These are phyloP conservation scores for Hygrophoropsis aurantiaca DNA, from an alignment of 768 basidiomycete species.

Conservation along the genomic window DNA sequence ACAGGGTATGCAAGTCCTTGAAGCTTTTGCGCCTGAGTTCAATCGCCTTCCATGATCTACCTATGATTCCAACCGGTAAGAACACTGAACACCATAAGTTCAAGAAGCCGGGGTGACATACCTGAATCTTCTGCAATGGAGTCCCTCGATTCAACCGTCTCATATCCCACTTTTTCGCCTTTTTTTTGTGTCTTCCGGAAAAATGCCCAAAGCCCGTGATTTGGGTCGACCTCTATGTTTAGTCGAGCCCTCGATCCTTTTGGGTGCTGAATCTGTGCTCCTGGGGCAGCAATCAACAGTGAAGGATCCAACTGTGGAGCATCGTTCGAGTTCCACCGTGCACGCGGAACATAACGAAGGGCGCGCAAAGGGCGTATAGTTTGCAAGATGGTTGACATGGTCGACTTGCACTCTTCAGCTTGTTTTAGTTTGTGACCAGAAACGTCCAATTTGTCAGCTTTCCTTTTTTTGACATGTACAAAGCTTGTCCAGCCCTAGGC, in stretches of 20 bases:
- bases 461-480: neutral
- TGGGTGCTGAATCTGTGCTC: constrained; percentile 2
- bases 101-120: neutral
- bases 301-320: constrained; percentile 4
- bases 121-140: constrained; percentile 33
- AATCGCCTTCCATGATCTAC: constrained; percentile 81
- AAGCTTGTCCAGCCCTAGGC: no score
- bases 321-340: constrained; percentile 25
- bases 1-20: constrained; percentile 89
- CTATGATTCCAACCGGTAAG: constrained; percentile 40
- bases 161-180: constrained; percentile 53
- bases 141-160: constrained; percentile 41
- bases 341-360: constrained; percentile 9
- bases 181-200: constrained; percentile 59
- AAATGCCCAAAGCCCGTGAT: constrained; percentile 78
- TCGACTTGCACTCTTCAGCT: neutral
- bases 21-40: constrained; percentile 92
- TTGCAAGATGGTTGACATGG: constrained; percentile 23
- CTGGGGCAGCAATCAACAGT: constrained; percentile 1
- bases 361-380: constrained; percentile 16
- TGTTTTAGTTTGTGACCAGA: no score
- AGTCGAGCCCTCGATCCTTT: constrained; percentile 41
- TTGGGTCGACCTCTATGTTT: constrained; percentile 44
- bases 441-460: constrained; percentile 17
- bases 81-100: constrained; percentile 3